A percentile compares a stretch with the other conserved stretches of the same genome.
Conservation (phyloP, 768 basidiomycete species). For the Neoboletus magnificus region DNA sequence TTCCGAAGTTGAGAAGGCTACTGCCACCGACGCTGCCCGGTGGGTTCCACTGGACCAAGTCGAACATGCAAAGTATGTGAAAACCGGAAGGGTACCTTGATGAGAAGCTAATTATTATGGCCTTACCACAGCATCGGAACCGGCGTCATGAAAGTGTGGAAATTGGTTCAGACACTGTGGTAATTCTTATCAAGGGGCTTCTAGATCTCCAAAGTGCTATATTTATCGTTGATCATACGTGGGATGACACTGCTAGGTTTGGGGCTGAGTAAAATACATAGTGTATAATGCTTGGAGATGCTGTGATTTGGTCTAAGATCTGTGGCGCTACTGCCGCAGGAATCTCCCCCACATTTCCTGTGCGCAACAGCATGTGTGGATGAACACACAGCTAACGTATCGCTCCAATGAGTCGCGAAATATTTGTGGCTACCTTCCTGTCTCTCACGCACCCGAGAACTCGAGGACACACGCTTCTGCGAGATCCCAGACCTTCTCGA, state of each 20-base stretch:
- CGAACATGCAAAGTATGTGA: slow-evolving; percentile 56
- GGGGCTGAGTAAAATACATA: neutral
- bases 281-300: neutral
- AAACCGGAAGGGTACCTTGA: neutral
- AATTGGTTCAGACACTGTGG: slow-evolving; percentile 40
- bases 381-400: slow-evolving; percentile 11
- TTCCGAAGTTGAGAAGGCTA: slow-evolving; percentile 7
- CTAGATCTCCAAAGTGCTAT: neutral
- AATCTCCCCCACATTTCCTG: neutral
- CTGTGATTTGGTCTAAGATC: neutral
- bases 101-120: neutral
- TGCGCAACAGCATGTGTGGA: slow-evolving; percentile 10
- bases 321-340: neutral
- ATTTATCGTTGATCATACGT: neutral
- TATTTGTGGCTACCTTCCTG: neutral
- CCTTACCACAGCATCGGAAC: slow-evolving; percentile 57
- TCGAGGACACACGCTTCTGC: slow-evolving; percentile 26
- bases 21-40: slow-evolving; percentile 24
- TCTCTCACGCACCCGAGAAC: slow-evolving; percentile 20
- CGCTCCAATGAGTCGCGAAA: neutral
- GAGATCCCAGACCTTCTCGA: slow-evolving; percentile 33
- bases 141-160: slow-evolving; percentile 75
- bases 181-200: neutral
- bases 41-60: slow-evolving; percentile 61
- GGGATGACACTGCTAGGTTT: neutral